phyloP scores from a whole-genome alignment of 2,329 filamentous ascomycete genomes.

The Cercospora nicotianae region DNA sequence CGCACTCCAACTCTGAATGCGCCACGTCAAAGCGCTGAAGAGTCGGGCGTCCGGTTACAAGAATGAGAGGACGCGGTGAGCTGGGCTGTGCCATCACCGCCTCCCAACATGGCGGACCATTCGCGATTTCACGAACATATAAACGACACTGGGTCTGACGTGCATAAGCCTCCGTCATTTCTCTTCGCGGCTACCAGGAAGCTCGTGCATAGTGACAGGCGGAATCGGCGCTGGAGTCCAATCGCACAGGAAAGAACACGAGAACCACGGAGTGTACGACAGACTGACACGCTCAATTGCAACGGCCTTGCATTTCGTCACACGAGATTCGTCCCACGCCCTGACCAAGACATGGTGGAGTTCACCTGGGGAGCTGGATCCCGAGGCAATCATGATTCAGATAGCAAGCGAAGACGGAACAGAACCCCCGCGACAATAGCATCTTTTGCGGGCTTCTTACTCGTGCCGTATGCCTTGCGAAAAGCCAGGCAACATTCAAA shows the following conservation, averaged over 20 bases:
- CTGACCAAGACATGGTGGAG: constrained; percentile 1
- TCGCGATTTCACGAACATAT: constrained; percentile 7
- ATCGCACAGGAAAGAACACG: not conserved
- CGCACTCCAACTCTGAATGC: not conserved
- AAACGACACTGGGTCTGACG: constrained; percentile 4
- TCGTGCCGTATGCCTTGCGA: not conserved
- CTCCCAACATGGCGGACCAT: not conserved
- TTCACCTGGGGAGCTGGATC: not conserved
- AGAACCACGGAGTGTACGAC: not conserved
- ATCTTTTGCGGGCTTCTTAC: not conserved
- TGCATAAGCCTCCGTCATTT: not conserved
- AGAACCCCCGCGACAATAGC: not conserved
- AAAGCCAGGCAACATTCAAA: not conserved
- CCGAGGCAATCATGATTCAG: not conserved
- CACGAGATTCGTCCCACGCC: not conserved
- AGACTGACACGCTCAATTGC: constrained; percentile 8
- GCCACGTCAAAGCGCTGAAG: constrained; percentile 3
- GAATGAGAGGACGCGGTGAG: not conserved
- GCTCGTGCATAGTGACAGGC: not conserved
- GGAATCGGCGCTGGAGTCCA: not conserved
- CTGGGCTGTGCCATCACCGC: not conserved
- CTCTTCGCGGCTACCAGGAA: not conserved
- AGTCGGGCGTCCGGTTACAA: not conserved
- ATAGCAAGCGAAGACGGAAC: not conserved
- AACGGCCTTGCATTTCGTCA: constrained; percentile 8